Conservation (phyloP, 495 filamentous ascomycete species). For the Friedmanniomyces endolithicus region DNA sequence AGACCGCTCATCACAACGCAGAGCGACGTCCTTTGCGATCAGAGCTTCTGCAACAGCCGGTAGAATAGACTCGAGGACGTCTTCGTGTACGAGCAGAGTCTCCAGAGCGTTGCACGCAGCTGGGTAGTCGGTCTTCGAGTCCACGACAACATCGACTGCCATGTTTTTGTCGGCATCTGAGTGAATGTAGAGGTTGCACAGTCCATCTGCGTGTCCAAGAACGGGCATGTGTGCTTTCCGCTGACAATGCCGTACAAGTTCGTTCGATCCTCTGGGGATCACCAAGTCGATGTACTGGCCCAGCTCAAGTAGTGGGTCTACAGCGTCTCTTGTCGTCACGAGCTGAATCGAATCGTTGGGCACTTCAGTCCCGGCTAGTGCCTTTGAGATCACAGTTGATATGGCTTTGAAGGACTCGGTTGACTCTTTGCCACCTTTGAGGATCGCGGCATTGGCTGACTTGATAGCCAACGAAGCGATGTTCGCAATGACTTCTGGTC, state of each 20-base stretch:
- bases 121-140: constrained; percentile 86
- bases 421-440: constrained; percentile 95
- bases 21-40: constrained; percentile 59
- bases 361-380: constrained; percentile 62
- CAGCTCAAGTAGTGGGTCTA: constrained; percentile 69
- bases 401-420: constrained; percentile 86
- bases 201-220: constrained; percentile 88
- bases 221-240: constrained; percentile 87
- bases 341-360: constrained; percentile 83
- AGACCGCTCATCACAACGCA: constrained; percentile 66
- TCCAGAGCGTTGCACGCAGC: constrained; percentile 95
- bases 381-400: constrained; percentile 67
- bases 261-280: constrained; percentile 86
- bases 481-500: constrained; percentile 97
- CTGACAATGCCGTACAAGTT: constrained; percentile 84
- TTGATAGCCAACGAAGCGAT: constrained; percentile 96
- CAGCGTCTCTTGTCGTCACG: constrained; percentile 77
- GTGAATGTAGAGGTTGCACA: constrained; percentile 84
- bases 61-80: constrained; percentile 53
- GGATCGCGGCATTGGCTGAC: constrained; percentile 90
- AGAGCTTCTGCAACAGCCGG: constrained; percentile 60
- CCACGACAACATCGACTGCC: constrained; percentile 67
- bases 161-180: constrained; percentile 58
- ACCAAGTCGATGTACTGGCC: constrained; percentile 87
- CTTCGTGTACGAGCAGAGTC: constrained; percentile 72